Conservation (phyloP, 1,139 yeast genomes). For the Dujonia santamariae region DNA sequence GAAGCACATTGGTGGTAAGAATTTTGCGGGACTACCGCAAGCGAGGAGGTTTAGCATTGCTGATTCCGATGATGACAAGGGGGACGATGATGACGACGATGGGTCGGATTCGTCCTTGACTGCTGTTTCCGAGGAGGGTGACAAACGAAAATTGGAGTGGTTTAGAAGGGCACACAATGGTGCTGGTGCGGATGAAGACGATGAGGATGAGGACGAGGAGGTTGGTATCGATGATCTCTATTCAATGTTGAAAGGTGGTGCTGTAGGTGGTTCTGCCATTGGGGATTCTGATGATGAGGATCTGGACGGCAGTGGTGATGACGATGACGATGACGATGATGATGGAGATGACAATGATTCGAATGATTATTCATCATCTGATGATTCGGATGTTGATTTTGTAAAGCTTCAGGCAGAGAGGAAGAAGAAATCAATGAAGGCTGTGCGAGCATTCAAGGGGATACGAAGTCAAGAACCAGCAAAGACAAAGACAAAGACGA, state of each 20-base stretch:
- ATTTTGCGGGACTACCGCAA: slow-evolving; percentile 19
- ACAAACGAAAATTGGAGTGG: neutral
- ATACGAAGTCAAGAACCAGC: slow-evolving; percentile 11
- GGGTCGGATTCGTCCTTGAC: slow-evolving; percentile 34
- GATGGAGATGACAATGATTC: slow-evolving; percentile 12
- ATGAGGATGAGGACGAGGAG: slow-evolving; percentile 9
- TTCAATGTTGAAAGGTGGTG: slow-evolving; percentile 6
- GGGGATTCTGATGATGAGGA: neutral
- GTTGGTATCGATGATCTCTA: slow-evolving; percentile 21
- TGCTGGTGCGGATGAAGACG: slow-evolving; percentile 5
- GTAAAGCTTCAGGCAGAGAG: slow-evolving; percentile 67
- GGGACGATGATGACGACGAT: slow-evolving; percentile 10
- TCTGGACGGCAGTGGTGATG: slow-evolving; percentile 12
- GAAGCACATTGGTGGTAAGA: slow-evolving; percentile 32
- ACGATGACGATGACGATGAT: slow-evolving; percentile 7
- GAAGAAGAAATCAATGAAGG: slow-evolving; percentile 53
- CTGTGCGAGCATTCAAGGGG: slow-evolving; percentile 43
- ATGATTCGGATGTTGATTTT: slow-evolving; percentile 69
- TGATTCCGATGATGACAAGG: slow-evolving; percentile 22
- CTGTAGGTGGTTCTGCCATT: slow-evolving; percentile 4
- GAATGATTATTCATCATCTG: slow-evolving; percentile 45
- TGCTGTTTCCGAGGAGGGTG: slow-evolving; percentile 34
- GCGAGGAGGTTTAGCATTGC: slow-evolving; percentile 43
- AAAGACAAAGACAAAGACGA: slow-evolving; percentile 11
- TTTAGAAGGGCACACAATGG: neutral